phyloP scores from a whole-genome alignment of 2,329 filamentous ascomycete genomes.

The Fusarium sp. region DNA sequence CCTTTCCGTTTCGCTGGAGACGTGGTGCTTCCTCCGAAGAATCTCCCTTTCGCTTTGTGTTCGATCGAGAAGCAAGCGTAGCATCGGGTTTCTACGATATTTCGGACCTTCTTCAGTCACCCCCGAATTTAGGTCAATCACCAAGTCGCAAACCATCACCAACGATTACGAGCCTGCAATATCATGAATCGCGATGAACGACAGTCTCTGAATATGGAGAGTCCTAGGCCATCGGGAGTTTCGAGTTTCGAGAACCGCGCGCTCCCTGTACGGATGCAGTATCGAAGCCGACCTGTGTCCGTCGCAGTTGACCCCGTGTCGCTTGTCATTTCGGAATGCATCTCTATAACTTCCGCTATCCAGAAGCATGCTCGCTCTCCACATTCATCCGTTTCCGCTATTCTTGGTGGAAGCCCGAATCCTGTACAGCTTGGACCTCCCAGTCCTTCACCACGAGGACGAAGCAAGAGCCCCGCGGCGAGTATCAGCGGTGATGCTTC shows the following conservation, averaged over 20 bases:
- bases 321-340: constrained; percentile 97
- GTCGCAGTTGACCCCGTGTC: constrained; percentile 92
- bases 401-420: constrained; percentile 80
- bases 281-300: constrained; percentile 71
- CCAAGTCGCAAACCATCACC: constrained; percentile 22
- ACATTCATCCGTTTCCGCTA: constrained; percentile 95
- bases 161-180: constrained; percentile 29
- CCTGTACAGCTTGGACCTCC: constrained; percentile 63
- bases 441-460: constrained; percentile 52
- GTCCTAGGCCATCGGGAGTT: constrained; percentile 30
- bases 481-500: constrained; percentile 52
- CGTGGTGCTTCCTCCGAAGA: constrained; percentile 21
- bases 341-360: constrained; percentile 97
- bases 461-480: constrained; percentile 53
- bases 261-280: constrained; percentile 62
- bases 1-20: constrained; percentile 15
- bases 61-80: not conserved
- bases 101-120: not conserved
- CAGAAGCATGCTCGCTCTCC: constrained; percentile 97
- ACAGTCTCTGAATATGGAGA: constrained; percentile 40
- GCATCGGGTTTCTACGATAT: constrained; percentile 7
- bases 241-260: constrained; percentile 34
- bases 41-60: not conserved
- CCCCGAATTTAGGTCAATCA: constrained; percentile 10
- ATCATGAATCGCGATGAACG: constrained; percentile 49